These are phyloP conservation scores for Trichoderma orchidacearum DNA, from an alignment of 495 filamentous ascomycete genomes.

Conservation along the genomic window DNA sequence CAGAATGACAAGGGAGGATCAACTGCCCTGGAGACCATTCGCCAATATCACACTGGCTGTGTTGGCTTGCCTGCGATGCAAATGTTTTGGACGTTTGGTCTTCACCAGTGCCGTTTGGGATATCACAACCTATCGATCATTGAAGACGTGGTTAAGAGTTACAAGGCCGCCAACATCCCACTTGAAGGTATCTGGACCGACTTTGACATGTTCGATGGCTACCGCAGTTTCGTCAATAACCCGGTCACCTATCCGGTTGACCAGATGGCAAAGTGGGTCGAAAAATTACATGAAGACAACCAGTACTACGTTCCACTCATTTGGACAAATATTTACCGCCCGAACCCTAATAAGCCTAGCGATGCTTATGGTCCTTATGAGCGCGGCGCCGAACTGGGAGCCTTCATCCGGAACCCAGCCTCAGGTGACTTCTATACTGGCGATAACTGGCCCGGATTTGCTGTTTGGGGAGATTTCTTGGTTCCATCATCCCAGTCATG, in stretches of 20 bases:
- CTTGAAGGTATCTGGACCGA: slow-evolving; percentile 81
- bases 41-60: slow-evolving; percentile 58
- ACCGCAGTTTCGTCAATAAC: slow-evolving; percentile 63
- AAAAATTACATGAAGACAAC: slow-evolving; percentile 46
- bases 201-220: slow-evolving; percentile 67
- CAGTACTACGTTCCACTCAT: slow-evolving; percentile 76
- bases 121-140: slow-evolving; percentile 64
- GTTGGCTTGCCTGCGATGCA: slow-evolving; percentile 68
- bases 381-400: slow-evolving; percentile 47
- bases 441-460: slow-evolving; percentile 79
- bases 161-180: slow-evolving; percentile 57
- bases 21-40: slow-evolving; percentile 54
- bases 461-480: slow-evolving; percentile 41
- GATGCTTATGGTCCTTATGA: slow-evolving; percentile 60
- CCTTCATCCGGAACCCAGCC: slow-evolving; percentile 56
- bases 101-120: slow-evolving; percentile 76
- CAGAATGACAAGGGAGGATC: too few species aligned
- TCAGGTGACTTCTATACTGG: slow-evolving; percentile 64
- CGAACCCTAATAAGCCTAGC: too few species aligned
- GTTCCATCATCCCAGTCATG: slow-evolving; percentile 47
- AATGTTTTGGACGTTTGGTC: slow-evolving; percentile 80
- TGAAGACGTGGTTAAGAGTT: slow-evolving; percentile 65
- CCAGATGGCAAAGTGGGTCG: slow-evolving; percentile 52
- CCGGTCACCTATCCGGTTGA: slow-evolving; percentile 48
- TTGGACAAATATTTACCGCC: slow-evolving; percentile 65